Percentiles rank a stretch among this genome's conserved stretches.
phyloP scores from a whole-genome alignment of 257 asterid species.

The Forsythia viridissima region DNA sequence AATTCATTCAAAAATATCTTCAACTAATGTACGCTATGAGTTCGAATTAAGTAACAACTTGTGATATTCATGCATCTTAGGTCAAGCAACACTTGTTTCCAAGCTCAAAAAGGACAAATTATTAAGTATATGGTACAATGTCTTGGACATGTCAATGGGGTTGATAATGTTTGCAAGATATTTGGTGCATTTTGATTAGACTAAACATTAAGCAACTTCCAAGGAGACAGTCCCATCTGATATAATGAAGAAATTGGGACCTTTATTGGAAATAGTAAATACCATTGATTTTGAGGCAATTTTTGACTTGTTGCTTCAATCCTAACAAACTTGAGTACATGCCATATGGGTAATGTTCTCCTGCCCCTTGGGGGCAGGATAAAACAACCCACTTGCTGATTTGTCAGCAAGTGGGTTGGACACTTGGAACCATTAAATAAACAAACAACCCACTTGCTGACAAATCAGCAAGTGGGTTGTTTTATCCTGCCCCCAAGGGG shows the following conservation, averaged over 20 bases:
- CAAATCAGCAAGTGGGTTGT: no score
- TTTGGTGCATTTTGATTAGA: constrained; percentile 1
- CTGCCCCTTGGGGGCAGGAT: no score
- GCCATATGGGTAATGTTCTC: no score
- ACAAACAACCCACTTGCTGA: no score
- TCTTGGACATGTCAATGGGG: not conserved
- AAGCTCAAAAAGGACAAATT: not conserved
- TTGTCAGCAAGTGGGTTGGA: no score
- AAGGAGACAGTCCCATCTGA: not conserved
- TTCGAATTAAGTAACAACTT: not conserved
- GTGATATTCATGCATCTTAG: not conserved
- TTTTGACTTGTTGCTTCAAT: not conserved
- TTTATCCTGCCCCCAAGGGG: no score
- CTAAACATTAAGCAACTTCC: not conserved
- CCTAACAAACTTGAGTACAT: not conserved
- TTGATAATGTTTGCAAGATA: not conserved
- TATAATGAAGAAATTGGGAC: not conserved
- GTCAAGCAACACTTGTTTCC: not conserved
- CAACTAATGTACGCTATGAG: no score
- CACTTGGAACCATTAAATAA: no score
- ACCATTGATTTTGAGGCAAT: not conserved
- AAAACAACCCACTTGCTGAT: no score
- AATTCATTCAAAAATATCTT: no score
- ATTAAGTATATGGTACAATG: not conserved
- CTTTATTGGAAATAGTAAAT: not conserved